Evolutionary conservation across 192 early-diverging fungal genomes (phyloP).

Genomic region (Fimicolochytrium jonesii): DNA sequence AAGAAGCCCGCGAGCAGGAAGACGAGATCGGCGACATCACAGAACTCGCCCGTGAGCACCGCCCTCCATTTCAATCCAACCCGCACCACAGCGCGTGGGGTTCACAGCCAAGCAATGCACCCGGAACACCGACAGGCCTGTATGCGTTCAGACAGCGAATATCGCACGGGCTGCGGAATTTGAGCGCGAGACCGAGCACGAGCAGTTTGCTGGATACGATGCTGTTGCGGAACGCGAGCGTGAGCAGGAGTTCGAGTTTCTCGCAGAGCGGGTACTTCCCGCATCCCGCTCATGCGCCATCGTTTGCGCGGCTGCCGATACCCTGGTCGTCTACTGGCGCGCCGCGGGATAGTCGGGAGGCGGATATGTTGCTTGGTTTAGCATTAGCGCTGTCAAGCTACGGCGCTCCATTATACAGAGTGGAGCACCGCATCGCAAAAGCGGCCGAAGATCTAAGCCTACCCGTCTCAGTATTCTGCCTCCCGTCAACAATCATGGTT

Average conservation of each 20-base stretch:
- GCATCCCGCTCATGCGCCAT: conserved; percentile 7
- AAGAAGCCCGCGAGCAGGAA: not conserved
- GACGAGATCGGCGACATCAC: conserved; percentile 24
- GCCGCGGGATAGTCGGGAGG: conserved; percentile 17
- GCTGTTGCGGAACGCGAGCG: conserved; percentile 13
- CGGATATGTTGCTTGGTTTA: conserved; percentile 22
- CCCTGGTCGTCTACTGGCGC: conserved; percentile 21
- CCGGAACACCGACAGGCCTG: no score
- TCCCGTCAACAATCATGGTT: conserved; percentile 22
- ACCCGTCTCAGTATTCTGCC: conserved; percentile 20
- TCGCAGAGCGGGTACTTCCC: conserved; percentile 23
- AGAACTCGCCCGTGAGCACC: conserved; percentile 15
- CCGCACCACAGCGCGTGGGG: not conserved
- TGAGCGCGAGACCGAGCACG: conserved; percentile 7
- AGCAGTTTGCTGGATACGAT: conserved; percentile 7
- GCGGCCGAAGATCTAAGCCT: conserved; percentile 23
- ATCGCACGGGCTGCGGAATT: no score
- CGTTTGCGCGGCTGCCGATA: conserved; percentile 15
- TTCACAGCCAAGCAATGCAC: not conserved
- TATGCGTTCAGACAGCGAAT: no score
- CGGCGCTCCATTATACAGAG: conserved; percentile 28
- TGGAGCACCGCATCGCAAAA: conserved; percentile 20
- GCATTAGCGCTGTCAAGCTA: conserved; percentile 13
- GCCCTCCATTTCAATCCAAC: not conserved
- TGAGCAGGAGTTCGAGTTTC: no score